Base-by-base conservation (phyloP, 225 moss, liverwort and hornwort genomes). In the Marchantia polymorpha region DNA sequence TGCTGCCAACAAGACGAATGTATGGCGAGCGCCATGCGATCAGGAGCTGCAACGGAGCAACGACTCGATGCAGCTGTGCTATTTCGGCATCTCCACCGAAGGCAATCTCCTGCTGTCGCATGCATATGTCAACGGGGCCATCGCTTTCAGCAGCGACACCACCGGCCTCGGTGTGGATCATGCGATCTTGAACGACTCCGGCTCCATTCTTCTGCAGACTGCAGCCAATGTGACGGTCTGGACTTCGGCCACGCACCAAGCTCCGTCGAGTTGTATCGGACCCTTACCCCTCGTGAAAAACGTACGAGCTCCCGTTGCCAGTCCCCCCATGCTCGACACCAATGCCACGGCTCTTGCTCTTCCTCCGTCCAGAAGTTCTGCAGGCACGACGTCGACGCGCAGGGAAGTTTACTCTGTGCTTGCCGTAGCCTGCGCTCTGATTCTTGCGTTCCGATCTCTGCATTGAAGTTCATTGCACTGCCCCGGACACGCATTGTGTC, bases 11-110 rank as follows among this genome's bases (percentile, higher is more conserved):
- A 78, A 78, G 68, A 69, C 78, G 8, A 49, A 52, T 25, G 26
- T 70, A 26, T 79, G 78, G 78, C 68, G 78, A 8, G 78, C 78
- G 31, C 78, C 78, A 12, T 79, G 78, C 78, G 78, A 79, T 8
- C 17, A 52, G 10, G 67, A 79, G 53, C 52, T 68, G 39, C 68
- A 79, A 58, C 52, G 78, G 69, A 79, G 53, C 55, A 54, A 69
- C 55, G 78, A 79, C 48, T 20, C 68, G 15, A 52, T 79, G 67
- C 78, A 79, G 46, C 10, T 69, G 69, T 79, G 78, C 26, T 69
- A 52, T 30, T 69, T 69, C 31, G 78, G 78, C 20, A 20, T 79
- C 27, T 52, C 78, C 20, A 17, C 68, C 17, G 31, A 29, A 11
- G 78, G 78, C 17, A 30, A 39, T 12, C 78, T 79, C 22, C 20